These are phyloP conservation scores for Apium graveolens DNA, from an alignment of 129 eudicot genomes.

Conservation along the genomic window DNA sequence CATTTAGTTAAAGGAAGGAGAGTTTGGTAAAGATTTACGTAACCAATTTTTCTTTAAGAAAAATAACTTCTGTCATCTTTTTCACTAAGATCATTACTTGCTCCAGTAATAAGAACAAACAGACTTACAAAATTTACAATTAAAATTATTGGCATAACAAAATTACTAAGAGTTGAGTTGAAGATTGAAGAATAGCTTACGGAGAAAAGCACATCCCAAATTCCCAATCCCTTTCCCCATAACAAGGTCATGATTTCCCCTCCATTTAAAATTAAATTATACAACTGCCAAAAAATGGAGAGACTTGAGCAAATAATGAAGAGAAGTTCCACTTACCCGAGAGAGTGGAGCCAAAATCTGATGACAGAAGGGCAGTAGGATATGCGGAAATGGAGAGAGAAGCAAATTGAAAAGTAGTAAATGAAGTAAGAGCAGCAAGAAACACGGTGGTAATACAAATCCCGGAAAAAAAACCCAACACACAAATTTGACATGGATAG, in stretches of 20 bases:
- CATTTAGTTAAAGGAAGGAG: background rate
- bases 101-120: background rate
- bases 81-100: background rate
- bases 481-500: conserved; percentile 88
- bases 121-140: background rate
- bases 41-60: background rate
- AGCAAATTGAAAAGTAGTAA: conserved; percentile 35
- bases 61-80: background rate
- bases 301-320: background rate
- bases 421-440: conserved; percentile 84
- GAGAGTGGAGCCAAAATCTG: conserved; percentile 33
- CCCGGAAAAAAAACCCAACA: conserved; percentile 78
- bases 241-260: background rate
- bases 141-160: background rate
- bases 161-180: background rate
- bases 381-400: conserved; percentile 27
- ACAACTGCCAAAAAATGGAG: background rate
- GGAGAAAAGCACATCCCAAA: background rate
- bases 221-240: background rate
- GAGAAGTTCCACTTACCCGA: conserved; percentile 38
- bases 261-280: background rate
- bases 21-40: background rate
- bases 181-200: background rate
- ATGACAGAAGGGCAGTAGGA: conserved; percentile 27
- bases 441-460: conserved; percentile 75